Evolutionary conservation across 345 rosid species (phyloP).

Genomic region (Hibiscus tridactylites): DNA sequence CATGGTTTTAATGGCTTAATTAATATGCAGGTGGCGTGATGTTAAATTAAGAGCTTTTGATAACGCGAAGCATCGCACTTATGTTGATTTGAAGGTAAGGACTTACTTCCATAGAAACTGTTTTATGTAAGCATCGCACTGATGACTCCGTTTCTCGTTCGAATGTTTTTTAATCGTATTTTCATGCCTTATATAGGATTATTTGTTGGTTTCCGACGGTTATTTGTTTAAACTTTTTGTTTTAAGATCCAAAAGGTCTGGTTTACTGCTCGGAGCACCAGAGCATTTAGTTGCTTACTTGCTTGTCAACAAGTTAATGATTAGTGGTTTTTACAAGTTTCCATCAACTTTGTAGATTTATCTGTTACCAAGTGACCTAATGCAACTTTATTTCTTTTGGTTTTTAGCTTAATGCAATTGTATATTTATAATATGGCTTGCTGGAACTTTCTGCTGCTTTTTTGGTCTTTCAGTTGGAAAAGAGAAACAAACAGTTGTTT

Average conservation of each 20-base stretch:
- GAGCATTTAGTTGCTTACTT: constrained; percentile 13
- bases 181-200: neutral
- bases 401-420: neutral
- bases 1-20: neutral
- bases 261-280: constrained; percentile 10
- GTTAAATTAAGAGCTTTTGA: constrained; percentile 90
- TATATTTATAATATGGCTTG: neutral
- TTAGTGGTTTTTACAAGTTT: constrained; percentile 9
- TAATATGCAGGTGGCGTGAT: constrained; percentile 81
- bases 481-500: neutral
- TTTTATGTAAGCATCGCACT: neutral
- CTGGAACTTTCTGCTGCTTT: constrained; percentile 8
- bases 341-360: constrained; percentile 11
- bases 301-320: constrained; percentile 27
- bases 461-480: neutral
- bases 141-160: neutral
- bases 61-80: constrained; percentile 87
- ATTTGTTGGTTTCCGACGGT: neutral
- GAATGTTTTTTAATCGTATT: neutral
- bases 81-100: constrained; percentile 85
- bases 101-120: neutral
- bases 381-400: neutral
- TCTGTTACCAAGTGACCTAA: neutral
- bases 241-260: constrained; percentile 1
- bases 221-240: neutral